These are phyloP conservation scores for Nakaseomyces nivariensis DNA, from an alignment of 1,139 yeast species.

Conservation along the genomic window DNA sequence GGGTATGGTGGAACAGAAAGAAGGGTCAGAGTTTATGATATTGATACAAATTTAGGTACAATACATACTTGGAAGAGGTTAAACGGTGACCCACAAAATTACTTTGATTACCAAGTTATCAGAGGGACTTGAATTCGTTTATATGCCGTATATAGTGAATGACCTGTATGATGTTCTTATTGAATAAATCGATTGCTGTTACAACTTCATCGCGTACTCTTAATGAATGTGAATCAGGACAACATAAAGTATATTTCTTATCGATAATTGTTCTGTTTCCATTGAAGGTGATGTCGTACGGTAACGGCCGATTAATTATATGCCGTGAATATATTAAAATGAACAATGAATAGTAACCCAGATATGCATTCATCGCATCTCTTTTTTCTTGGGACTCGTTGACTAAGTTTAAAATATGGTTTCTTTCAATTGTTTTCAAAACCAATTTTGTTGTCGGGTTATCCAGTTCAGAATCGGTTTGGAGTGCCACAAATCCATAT, in stretches of 20 bases:
- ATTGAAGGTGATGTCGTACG: slow-evolving; percentile 18
- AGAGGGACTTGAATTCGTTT: slow-evolving; percentile 30
- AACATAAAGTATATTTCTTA: slow-evolving; percentile 16
- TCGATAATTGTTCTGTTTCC: slow-evolving; percentile 26
- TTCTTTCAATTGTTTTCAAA: neutral
- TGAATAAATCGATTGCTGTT: slow-evolving; percentile 19
- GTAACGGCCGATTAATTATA: slow-evolving; percentile 18
- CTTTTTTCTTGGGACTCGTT: neutral
- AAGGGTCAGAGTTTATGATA: slow-evolving; percentile 59
- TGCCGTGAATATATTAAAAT: slow-evolving; percentile 15
- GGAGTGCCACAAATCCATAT: slow-evolving; percentile 7
- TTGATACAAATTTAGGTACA: slow-evolving; percentile 44
- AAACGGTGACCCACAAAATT: slow-evolving; percentile 41
- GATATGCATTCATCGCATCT: slow-evolving; percentile 11
- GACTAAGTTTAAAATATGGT: neutral
- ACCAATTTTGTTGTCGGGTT: neutral
- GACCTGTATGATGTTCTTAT: slow-evolving; percentile 21
- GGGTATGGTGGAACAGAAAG: slow-evolving; percentile 82
- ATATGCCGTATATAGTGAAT: slow-evolving; percentile 32
- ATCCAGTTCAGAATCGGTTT: neutral
- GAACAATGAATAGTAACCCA: slow-evolving; percentile 26
- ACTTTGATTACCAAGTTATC: slow-evolving; percentile 49
- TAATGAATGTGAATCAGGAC: slow-evolving; percentile 13
- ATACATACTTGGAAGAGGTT: slow-evolving; percentile 67
- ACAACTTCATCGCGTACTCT: slow-evolving; percentile 12